Evolutionary conservation across 2,329 filamentous ascomycete species (phyloP).

Genomic region (Colletotrichum sp.): DNA sequence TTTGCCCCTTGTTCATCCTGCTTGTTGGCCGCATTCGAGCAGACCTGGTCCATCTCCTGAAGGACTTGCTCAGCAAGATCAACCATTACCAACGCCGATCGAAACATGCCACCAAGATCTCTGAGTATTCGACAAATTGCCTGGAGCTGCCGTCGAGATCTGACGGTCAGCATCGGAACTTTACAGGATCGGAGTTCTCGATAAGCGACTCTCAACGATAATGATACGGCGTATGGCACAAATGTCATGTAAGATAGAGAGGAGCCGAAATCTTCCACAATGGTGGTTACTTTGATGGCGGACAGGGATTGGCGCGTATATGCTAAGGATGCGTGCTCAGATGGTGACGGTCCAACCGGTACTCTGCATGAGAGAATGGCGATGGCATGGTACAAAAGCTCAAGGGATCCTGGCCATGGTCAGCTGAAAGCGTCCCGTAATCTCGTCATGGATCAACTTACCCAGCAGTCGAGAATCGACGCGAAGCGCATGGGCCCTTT

Average conservation of each 20-base stretch:
- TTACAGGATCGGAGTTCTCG: slow-evolving; percentile 25
- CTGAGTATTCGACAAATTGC: slow-evolving; percentile 24
- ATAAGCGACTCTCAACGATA: slow-evolving; percentile 27
- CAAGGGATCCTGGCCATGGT: slow-evolving; percentile 19
- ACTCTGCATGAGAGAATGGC: slow-evolving; percentile 24
- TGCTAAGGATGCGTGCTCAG: slow-evolving; percentile 15
- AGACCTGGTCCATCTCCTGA: slow-evolving; percentile 25
- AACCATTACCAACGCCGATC: slow-evolving; percentile 26
- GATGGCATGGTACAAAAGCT: slow-evolving; percentile 26
- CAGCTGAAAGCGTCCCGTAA: neutral
- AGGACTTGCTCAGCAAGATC: slow-evolving; percentile 25
- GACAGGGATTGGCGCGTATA: slow-evolving; percentile 23
- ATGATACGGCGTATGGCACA: slow-evolving; percentile 26
- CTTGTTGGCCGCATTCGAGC: slow-evolving; percentile 13
- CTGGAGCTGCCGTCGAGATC: slow-evolving; percentile 21
- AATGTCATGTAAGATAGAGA: slow-evolving; percentile 27
- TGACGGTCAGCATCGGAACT: slow-evolving; percentile 19
- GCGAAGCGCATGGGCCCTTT: slow-evolving; percentile 13
- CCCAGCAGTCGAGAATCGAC: slow-evolving; percentile 23
- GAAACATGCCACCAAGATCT: slow-evolving; percentile 24
- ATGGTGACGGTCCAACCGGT: slow-evolving; percentile 4
- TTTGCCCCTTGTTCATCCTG: neutral
- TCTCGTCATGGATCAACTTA: neutral
- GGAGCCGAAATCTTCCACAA: slow-evolving; percentile 23
- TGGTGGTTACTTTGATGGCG: slow-evolving; percentile 23